Base-by-base conservation (phyloP, 2,329 filamentous ascomycete species). In the Aspergillus sp. region DNA sequence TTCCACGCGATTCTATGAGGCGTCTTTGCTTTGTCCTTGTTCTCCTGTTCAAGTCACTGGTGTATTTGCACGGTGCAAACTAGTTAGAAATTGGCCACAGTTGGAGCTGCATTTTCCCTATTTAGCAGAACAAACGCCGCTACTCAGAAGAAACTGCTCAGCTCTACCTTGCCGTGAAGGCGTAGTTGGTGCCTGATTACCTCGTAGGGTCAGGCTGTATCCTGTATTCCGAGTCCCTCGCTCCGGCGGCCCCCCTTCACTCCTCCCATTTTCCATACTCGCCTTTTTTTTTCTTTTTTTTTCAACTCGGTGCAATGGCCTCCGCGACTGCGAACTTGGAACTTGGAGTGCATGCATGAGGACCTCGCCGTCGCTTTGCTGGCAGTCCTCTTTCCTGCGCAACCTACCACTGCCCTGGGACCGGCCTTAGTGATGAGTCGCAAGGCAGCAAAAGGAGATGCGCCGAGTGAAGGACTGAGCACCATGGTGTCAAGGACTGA, bases 81-180 rank as follows among this genome's bases (percentile, higher is more conserved):
- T 45, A 43, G 31, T 54, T 55, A 60, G 53, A 57, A 38, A 55
- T 60, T 56, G 47, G 47, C 19, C 23, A 19, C 41, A 53, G 25
- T 54, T 48, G 45, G 51, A 45, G 30, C 15, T 54, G 57, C 6
- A 55, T 50, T 30, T 45, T 25, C 52, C 28, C 22, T 17, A 43
- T 31, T 31, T 50, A 50, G 25, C 25, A 30, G 48, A 19, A 17
- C 9, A 41, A 41, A 41, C 34, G 4, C 34, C 15, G 34, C 11
- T 41, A 15, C 34, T 9, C 13, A 28, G 45, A 17, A 23, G 23
- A 49, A 15, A 15, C 11, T 41, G 34, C 34, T 15, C 34, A 41
- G 11, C 34, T 4, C 9, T 28, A 28, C 25, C 1, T 1, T 3
- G 25, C 25, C 25, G 25, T 17, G 34, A 17, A 41, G 34, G 11